Evolutionary conservation across 176 grass and related monocot species (phyloP).

Genomic region (Bothriochloa decipiens): DNA sequence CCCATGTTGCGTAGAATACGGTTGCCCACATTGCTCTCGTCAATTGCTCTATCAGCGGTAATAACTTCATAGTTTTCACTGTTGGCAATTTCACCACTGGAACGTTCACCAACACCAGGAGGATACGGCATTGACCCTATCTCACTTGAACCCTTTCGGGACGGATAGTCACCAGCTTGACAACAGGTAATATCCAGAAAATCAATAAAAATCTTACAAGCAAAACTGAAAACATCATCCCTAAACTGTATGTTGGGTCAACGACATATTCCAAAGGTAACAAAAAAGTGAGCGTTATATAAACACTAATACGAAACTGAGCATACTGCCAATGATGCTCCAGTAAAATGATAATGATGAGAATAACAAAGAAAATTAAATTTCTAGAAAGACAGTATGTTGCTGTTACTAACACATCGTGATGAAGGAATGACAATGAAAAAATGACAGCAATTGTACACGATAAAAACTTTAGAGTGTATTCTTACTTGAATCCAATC

Average conservation of each 20-base stretch:
- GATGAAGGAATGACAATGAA: constrained; percentile 4
- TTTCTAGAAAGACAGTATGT: background rate
- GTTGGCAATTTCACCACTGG: constrained; percentile 65
- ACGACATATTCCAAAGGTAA: constrained; percentile 25
- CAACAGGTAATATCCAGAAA: constrained; percentile 83
- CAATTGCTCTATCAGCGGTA: constrained; percentile 77
- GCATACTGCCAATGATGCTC: constrained; percentile 14
- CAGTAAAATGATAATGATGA: constrained; percentile 2
- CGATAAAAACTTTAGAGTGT: constrained; percentile 7
- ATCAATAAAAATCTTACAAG: constrained; percentile 63
- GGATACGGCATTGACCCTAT: constrained; percentile 97
- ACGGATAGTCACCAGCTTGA: constrained; percentile 72
- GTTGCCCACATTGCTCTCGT: constrained; percentile 96
- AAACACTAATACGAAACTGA: background rate
- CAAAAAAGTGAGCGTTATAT: constrained; percentile 8
- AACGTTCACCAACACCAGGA: constrained; percentile 84
- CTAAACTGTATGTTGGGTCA: constrained; percentile 37
- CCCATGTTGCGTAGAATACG: constrained; percentile 93
- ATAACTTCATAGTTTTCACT: constrained; percentile 92
- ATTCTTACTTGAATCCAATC: constrained; percentile 79
- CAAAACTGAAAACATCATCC: constrained; percentile 25
- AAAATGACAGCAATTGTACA: background rate
- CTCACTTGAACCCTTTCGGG: constrained; percentile 79
- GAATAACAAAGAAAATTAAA: constrained; percentile 6
- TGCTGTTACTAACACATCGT: background rate